A percentile compares a stretch with the other conserved stretches of the same genome.
Conservation (phyloP, 805 yeast genomes). For the Sugiyamaella lignohabitans region DNA sequence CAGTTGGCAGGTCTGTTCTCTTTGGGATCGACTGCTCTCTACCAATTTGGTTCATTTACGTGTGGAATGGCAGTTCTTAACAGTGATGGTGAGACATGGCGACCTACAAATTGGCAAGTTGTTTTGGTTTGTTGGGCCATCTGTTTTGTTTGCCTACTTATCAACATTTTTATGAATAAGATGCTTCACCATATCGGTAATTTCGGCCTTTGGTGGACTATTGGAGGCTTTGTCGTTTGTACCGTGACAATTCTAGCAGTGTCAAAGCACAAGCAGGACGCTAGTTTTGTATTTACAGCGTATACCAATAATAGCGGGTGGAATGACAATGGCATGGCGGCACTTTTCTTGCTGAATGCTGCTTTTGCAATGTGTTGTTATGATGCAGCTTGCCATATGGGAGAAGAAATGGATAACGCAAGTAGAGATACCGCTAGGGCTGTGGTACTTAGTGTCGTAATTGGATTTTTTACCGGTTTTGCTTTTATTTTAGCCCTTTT, state of each 20-base stretch:
- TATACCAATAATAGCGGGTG: constrained; percentile 13
- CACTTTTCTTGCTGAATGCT: constrained; percentile 14
- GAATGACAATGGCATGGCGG: constrained; percentile 12
- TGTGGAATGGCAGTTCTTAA: constrained; percentile 17
- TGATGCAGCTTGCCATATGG: constrained; percentile 58
- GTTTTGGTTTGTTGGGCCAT: constrained; percentile 11
- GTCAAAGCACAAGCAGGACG: constrained; percentile 10
- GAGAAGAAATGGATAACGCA: constrained; percentile 59
- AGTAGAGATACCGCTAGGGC: constrained; percentile 57
- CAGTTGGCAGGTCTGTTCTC: constrained; percentile 24
- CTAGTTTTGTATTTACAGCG: constrained; percentile 15
- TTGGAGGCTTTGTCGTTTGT: constrained; percentile 19
- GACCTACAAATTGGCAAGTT: constrained; percentile 15
- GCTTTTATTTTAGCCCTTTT: constrained; percentile 22
- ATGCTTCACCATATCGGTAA: constrained; percentile 19
- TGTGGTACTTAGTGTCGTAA: constrained; percentile 44
- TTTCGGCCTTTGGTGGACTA: constrained; percentile 24
- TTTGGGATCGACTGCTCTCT: constrained; percentile 27
- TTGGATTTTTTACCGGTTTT: constrained; percentile 23
- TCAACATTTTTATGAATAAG: constrained; percentile 3
- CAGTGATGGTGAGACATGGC: constrained; percentile 15
- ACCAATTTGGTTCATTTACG: constrained; percentile 21
- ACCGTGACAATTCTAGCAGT: constrained; percentile 14
- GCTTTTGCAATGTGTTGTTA: constrained; percentile 51
- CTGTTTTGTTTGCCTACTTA: neutral